Base-by-base conservation (phyloP, 2,329 filamentous ascomycete species). In the Karstenula rhodostoma region DNA sequence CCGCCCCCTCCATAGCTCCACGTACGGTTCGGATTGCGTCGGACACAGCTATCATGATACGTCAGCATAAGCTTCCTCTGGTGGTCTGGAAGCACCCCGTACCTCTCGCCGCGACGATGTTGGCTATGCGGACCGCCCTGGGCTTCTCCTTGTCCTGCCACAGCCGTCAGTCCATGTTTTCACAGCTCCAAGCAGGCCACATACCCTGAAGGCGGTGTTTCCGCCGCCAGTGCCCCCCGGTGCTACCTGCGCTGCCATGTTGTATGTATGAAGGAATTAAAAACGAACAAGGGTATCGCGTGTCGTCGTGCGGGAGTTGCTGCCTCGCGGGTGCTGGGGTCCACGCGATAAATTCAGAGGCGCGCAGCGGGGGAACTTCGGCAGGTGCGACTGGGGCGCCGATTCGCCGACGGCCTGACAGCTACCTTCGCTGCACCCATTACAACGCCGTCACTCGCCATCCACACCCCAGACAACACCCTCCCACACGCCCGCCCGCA, bases 81-180 rank as follows among this genome's bases (percentile, higher is more conserved):
- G 12, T 46, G 49, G 77, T 70, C 79, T 0, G 8, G 4, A 37
- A 52, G 40, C 19, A 52, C 19, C 66, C 27, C 82, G 71, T 86
- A 94, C 93, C 93, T 92, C 94, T 89, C 73, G 95, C 95, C 72
- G 95, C 95, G 76, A 97, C 91, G 81, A 99, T 98, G 83, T 99
- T 99, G 76, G 92, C 92, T 67, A 92, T 94, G 72, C 95, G 91
- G 68, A 99, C 95, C 68, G 95, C 95, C 85, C 95, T 90, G 70
- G 95, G 95, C 92, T 99, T 99, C 85, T 97, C 95, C 88, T 97
- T 99, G 79, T 89, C 87, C 85, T 88, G 72, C 58, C 69, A 65
- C 66, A 55, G 60, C 65, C 65, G 75, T 85, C 72, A 85, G 78
- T 75, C 60, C 49, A 64, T 71, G 69, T 70, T 72, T 74, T 67